These are phyloP conservation scores for Malbranchea zuffiana DNA, from an alignment of 2,329 filamentous ascomycete genomes.

Conservation along the genomic window DNA sequence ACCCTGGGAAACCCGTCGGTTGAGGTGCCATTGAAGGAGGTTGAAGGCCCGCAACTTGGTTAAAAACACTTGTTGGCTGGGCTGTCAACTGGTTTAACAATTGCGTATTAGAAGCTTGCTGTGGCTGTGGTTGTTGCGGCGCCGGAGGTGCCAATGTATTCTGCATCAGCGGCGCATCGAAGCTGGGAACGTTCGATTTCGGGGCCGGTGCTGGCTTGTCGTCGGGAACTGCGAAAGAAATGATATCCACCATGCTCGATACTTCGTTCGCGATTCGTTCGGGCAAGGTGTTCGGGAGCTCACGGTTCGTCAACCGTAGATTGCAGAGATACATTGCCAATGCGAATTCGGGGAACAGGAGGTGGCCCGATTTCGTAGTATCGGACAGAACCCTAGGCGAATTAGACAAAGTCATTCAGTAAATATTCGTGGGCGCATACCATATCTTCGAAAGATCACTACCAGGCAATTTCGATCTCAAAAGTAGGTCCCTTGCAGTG, in stretches of 20 bases:
- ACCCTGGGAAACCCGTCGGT: conserved; percentile 34
- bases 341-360: conserved; percentile 95
- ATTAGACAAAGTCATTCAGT: too few species aligned
- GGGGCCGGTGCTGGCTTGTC: conserved; percentile 47
- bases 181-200: conserved; percentile 58
- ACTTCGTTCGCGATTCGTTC: conserved; percentile 91
- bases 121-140: conserved; percentile 54
- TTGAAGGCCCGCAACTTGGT: conserved; percentile 59
- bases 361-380: conserved; percentile 88
- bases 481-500: conserved; percentile 76
- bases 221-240: conserved; percentile 84
- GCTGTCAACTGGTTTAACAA: conserved; percentile 48
- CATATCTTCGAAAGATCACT: conserved; percentile 87
- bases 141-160: conserved; percentile 41
- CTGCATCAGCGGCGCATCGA: conserved; percentile 46
- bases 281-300: conserved; percentile 62
- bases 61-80: conserved; percentile 40
- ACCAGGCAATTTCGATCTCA: conserved; percentile 80
- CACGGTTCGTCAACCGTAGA: conserved; percentile 75
- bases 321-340: conserved; percentile 98
- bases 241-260: conserved; percentile 98
- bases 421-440: conserved; percentile 44
- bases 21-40: conserved; percentile 38
- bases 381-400: conserved; percentile 69
- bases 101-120: conserved; percentile 59